These are phyloP conservation scores for Salix caprea DNA, from an alignment of 345 rosid genomes.

Conservation along the genomic window DNA sequence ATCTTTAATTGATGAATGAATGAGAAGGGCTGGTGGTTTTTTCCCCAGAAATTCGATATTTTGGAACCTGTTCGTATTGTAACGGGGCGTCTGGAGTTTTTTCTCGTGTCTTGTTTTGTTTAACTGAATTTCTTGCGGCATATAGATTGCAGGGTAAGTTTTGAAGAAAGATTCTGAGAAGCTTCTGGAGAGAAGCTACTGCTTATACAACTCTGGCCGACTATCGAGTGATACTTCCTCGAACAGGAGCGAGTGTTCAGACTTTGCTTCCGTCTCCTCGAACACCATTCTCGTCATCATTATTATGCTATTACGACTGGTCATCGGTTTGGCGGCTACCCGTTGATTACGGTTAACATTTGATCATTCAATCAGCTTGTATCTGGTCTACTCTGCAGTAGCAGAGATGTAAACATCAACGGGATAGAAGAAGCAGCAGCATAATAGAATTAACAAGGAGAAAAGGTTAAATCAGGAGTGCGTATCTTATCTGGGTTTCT, in stretches of 20 bases:
- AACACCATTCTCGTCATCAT: background rate
- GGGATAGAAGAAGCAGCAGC: background rate
- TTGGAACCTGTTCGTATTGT: background rate
- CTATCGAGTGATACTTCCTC: slow-evolving; percentile 29
- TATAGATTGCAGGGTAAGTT: slow-evolving; percentile 22
- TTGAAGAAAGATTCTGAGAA: slow-evolving; percentile 18
- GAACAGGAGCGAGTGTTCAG: slow-evolving; percentile 39
- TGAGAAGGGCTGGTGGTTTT: background rate
- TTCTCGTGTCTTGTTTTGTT: background rate
- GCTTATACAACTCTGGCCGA: slow-evolving; percentile 68
- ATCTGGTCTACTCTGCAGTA: slow-evolving; percentile 7
- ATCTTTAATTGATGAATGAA: background rate
- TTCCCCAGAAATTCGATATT: background rate
- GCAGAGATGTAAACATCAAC: slow-evolving; percentile 34
- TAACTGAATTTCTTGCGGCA: background rate
- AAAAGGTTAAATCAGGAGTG: background rate
- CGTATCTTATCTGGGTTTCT: background rate
- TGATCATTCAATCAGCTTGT: slow-evolving; percentile 1
- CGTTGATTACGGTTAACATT: slow-evolving; percentile 67
- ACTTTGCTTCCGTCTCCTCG: slow-evolving; percentile 38
- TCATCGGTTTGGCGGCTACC: slow-evolving; percentile 59
- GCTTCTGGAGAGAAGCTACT: slow-evolving; percentile 60
- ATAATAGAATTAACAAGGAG: background rate
- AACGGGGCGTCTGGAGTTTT: slow-evolving; percentile 6
- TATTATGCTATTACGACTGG: slow-evolving; percentile 11